A percentile compares a stretch with the other conserved stretches of the same genome.
These are phyloP conservation scores for Fraxinus baroniana DNA, from an alignment of 305 asterid species.

Conservation along the genomic window DNA sequence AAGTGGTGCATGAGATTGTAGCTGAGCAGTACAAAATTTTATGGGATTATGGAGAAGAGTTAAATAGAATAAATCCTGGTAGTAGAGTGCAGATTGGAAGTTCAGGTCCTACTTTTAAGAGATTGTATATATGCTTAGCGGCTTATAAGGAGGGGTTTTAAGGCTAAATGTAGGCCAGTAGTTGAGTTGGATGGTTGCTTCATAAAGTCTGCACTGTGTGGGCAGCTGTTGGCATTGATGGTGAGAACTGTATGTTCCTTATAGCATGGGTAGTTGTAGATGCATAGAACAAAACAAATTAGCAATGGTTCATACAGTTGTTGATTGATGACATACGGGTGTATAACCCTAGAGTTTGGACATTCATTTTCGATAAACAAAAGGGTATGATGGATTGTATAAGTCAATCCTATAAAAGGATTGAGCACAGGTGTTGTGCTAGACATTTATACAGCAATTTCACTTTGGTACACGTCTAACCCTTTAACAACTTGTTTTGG, in stretches of 20 bases:
- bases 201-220: not conserved
- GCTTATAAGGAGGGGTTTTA: not conserved
- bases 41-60: not conserved
- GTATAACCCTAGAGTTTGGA: not conserved
- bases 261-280: not conserved
- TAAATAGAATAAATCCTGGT: too few relatives aligned
- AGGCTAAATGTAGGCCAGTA: not conserved
- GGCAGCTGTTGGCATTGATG: not conserved
- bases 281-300: not conserved
- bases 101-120: not conserved
- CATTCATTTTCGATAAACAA: not conserved
- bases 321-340: not conserved
- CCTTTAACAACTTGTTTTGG: too few relatives aligned
- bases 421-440: not conserved
- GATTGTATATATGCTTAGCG: not conserved
- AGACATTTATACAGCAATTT: too few relatives aligned
- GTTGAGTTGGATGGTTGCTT: not conserved
- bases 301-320: not conserved
- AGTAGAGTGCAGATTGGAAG: not conserved
- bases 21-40: too few relatives aligned
- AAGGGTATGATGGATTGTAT: not conserved
- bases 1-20: not conserved
- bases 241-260: not conserved
- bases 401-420: not conserved
- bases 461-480: not conserved